These are phyloP conservation scores for Calonectria henricotiae DNA, from an alignment of 2,329 filamentous ascomycete genomes.

Conservation along the genomic window DNA sequence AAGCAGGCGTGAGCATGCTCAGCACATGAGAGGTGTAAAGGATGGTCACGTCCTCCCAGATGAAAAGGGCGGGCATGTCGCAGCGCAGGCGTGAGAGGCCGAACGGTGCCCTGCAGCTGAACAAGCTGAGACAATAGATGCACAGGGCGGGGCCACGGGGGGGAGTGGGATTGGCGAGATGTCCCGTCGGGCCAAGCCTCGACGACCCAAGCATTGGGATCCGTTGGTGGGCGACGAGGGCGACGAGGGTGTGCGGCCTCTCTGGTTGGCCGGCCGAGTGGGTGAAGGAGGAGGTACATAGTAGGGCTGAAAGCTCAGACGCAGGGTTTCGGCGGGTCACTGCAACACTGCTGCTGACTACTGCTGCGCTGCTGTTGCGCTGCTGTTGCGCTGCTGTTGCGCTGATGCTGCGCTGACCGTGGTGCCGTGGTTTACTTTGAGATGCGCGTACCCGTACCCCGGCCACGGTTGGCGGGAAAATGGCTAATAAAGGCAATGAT, in stretches of 20 bases:
- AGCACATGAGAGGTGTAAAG: too few relatives aligned
- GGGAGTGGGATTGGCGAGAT: not conserved
- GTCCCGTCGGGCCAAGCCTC: constrained; percentile 2
- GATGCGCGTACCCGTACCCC: constrained; percentile 5
- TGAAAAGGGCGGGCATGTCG: not conserved
- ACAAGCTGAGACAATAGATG: constrained; percentile 20
- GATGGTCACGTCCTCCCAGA: not conserved
- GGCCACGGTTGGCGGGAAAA: not conserved
- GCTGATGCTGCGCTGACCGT: too few relatives aligned
- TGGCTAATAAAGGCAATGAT: not conserved
- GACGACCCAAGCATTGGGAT: constrained; percentile 12
- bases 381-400: too few relatives aligned
- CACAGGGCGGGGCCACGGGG: constrained; percentile 28
- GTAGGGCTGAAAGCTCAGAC: constrained; percentile 38
- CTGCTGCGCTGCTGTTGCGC: not conserved
- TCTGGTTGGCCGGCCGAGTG: not conserved
- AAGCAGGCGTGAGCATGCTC: too few relatives aligned
- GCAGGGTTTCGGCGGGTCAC: not conserved
- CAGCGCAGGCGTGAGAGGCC: not conserved
- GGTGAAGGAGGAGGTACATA: too few relatives aligned
- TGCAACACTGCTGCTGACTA: not conserved
- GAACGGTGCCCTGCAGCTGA: not conserved
- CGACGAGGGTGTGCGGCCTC: not conserved
- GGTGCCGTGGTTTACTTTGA: constrained; percentile 5
- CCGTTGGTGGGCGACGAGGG: not conserved